Evolutionary conservation across 441 rosid species (phyloP), one percentile per base, ranked within the genome.

Genomic region (Populus hybrid): DNA sequence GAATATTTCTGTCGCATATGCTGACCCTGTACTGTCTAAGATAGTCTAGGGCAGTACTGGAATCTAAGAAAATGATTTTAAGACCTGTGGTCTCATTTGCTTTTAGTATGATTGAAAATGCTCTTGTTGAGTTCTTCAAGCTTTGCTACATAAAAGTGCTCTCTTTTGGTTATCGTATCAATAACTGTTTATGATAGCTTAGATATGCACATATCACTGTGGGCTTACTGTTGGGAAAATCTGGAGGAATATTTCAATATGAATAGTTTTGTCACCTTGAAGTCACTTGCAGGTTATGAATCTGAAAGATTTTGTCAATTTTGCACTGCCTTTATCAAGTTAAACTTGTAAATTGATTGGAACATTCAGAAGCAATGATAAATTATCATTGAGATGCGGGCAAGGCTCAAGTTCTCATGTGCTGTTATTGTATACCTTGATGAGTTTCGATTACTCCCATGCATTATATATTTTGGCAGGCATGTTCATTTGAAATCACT

Each of bases 1-100:
- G 68, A 40, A 66, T 35, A 67, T 64, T 28, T 68, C 69, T 45
- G 71, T 76, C 78, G 64, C 45, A n/a, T 53, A 64, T 77, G 65
- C 36, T 65, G 29, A 72, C 74, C 82, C 80, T 75, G 65, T 69
- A 38, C 85, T 40, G 69, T 79, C 84, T 11, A 67, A 76, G 36
- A 11, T 69, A 6, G 38, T 7, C 29, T 20, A 65, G 77, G 76
- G 56, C 18, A 53, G 23, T 76, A 21, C 23, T 68, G 35, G 73
- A 28, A 66, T 11, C 69, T 63, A 18, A 68, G 66, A 33, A 33
- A n/a, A 31, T 67, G 78, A 68, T 67, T 31, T 67, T 29, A 75
- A 56, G 36, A 74, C 31, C 31, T 21, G 67, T 1, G 7, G 36
- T 28, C 24, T n/a, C 1, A 4, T 16, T 24, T 74, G 4, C 76